Conservation (phyloP, 2,329 filamentous ascomycete genomes). For the Fusarium sp. region DNA sequence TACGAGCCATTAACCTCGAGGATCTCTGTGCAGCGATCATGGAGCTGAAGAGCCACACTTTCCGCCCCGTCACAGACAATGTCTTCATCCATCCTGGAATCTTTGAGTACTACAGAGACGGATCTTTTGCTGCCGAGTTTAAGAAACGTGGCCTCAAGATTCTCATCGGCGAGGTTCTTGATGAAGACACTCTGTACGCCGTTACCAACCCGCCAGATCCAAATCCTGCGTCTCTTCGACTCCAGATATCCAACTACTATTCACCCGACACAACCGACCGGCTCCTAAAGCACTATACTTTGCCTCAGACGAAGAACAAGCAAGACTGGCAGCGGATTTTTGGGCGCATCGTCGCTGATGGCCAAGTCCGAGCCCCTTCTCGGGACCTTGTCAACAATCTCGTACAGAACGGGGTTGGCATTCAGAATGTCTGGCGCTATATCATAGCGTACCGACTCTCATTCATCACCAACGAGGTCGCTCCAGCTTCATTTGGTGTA, state of each 20-base stretch:
- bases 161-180: slow-evolving; percentile 16
- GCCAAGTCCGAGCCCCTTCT: slow-evolving; percentile 19
- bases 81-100: slow-evolving; percentile 20
- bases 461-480: slow-evolving; percentile 17
- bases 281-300: slow-evolving; percentile 3
- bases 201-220: slow-evolving; percentile 16
- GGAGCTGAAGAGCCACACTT: slow-evolving; percentile 20
- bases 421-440: slow-evolving; percentile 14
- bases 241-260: slow-evolving; percentile 24
- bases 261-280: slow-evolving; percentile 2
- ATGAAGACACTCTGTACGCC: slow-evolving; percentile 23
- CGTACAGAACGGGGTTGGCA: slow-evolving; percentile 6
- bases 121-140: slow-evolving; percentile 29
- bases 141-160: slow-evolving; percentile 10
- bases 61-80: slow-evolving; percentile 21
- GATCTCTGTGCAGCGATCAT: slow-evolving; percentile 16
- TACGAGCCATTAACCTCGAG: slow-evolving; percentile 2
- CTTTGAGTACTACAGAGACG: slow-evolving; percentile 10
- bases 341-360: slow-evolving; percentile 19
- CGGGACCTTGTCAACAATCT: slow-evolving; percentile 12
- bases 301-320: slow-evolving; percentile 6
- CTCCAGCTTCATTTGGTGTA: slow-evolving; percentile 24
- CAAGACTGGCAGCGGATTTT: slow-evolving; percentile 14
- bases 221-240: slow-evolving; percentile 5
- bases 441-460: slow-evolving; percentile 20